Evolutionary conservation across 2,329 filamentous ascomycete species (phyloP).

Genomic region (Talaromyces sp.): DNA sequence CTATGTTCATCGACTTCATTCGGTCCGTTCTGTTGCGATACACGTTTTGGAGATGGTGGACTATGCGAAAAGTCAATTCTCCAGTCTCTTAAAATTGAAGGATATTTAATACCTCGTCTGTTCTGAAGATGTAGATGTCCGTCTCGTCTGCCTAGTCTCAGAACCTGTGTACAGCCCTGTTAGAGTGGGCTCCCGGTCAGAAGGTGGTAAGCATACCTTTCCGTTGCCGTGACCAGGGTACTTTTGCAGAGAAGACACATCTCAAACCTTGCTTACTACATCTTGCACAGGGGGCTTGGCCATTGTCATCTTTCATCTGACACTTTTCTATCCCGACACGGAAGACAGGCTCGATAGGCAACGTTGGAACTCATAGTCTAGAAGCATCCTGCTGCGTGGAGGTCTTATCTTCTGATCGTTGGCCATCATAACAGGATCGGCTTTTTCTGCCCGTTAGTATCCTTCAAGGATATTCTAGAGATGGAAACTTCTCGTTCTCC

Average conservation of each 20-base stretch:
- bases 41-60: neutral
- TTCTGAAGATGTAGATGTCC: neutral
- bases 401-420: neutral
- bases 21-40: neutral
- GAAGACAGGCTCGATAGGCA: constrained; percentile 11
- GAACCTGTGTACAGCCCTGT: neutral
- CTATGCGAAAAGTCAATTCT: neutral
- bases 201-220: neutral
- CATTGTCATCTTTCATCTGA: neutral
- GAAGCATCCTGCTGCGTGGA: neutral
- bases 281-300: neutral
- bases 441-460: neutral
- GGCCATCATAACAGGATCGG: neutral
- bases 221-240: neutral
- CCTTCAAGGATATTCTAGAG: neutral
- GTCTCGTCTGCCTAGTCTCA: neutral
- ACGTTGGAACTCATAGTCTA: constrained; percentile 10
- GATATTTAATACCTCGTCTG: neutral
- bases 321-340: constrained; percentile 11
- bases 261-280: neutral
- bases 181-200: neutral
- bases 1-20: neutral
- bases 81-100: neutral
- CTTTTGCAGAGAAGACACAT: neutral
- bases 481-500: neutral